phyloP scores from a whole-genome alignment of 2,329 filamentous ascomycete genomes.

The Epichloe gansuensis region DNA sequence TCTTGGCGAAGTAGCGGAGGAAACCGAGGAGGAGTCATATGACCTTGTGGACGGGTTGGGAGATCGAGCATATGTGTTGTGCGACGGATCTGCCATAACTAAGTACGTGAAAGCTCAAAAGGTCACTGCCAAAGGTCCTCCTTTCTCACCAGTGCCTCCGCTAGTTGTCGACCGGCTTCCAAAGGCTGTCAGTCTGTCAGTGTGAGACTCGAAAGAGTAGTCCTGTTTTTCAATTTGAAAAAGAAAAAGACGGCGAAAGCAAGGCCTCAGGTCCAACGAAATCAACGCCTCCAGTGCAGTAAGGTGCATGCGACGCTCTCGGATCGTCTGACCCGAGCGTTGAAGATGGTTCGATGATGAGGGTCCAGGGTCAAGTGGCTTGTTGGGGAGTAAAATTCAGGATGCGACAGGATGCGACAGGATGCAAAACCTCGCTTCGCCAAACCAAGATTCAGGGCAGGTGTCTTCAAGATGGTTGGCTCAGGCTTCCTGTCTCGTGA shows the following conservation, averaged over 20 bases:
- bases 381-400: neutral
- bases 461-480: constrained; percentile 4
- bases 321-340: neutral
- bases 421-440: constrained; percentile 11
- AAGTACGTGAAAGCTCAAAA: neutral
- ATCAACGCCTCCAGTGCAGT: neutral
- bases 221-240: neutral
- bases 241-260: neutral
- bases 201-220: neutral
- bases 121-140: neutral
- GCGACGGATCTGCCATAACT: constrained; percentile 41
- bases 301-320: constrained; percentile 1
- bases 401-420: constrained; percentile 6
- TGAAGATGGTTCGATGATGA: neutral
- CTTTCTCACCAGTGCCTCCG: neutral
- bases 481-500: constrained; percentile 4
- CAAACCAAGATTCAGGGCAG: constrained; percentile 1
- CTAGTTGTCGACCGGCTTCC: neutral
- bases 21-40: constrained; percentile 53
- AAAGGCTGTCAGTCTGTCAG: neutral
- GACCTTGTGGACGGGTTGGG: constrained; percentile 49
- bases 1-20: constrained; percentile 48
- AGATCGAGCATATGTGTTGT: constrained; percentile 48
- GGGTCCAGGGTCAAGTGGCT: neutral
- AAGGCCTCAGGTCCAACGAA: neutral